Conservation (phyloP, 257 asterid genomes). For the Jacaranda copaia region DNA sequence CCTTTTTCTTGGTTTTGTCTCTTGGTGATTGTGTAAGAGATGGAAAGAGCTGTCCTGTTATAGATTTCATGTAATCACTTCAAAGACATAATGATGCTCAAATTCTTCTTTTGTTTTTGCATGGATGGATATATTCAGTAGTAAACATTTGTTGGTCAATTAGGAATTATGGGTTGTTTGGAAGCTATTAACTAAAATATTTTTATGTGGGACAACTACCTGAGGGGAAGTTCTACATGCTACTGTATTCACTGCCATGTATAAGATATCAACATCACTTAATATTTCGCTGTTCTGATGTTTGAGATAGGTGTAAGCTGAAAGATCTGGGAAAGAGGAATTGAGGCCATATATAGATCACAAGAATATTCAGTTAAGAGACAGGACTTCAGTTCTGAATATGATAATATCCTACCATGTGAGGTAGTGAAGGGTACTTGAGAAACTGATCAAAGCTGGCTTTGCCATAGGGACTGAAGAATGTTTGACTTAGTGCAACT, state of each 20-base stretch:
- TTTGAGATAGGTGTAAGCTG: neutral
- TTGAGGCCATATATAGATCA: neutral
- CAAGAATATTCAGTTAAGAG: too few relatives aligned
- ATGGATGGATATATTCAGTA: too few relatives aligned
- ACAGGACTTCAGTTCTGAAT: too few relatives aligned
- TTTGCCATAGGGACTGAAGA: neutral
- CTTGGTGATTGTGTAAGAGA: too few relatives aligned
- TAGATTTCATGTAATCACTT: too few relatives aligned
- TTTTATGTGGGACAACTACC: neutral
- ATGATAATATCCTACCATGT: neutral
- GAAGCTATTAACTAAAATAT: conserved; percentile 2
- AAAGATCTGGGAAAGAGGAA: neutral
- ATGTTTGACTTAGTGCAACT: neutral
- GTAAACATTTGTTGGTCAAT: neutral
- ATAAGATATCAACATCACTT: neutral
- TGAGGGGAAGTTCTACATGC: neutral
- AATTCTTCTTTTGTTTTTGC: too few relatives aligned
- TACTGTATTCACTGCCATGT: neutral
- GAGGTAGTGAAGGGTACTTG: neutral
- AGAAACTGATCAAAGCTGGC: neutral
- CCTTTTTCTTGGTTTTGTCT: too few relatives aligned
- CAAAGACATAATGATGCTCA: too few relatives aligned
- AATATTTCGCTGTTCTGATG: neutral
- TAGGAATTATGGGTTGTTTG: neutral
- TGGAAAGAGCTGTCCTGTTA: too few relatives aligned